Evolutionary conservation across 1,284 basidiomycete species (phyloP).

Genomic region (Stygiomarasmius scandens): DNA sequence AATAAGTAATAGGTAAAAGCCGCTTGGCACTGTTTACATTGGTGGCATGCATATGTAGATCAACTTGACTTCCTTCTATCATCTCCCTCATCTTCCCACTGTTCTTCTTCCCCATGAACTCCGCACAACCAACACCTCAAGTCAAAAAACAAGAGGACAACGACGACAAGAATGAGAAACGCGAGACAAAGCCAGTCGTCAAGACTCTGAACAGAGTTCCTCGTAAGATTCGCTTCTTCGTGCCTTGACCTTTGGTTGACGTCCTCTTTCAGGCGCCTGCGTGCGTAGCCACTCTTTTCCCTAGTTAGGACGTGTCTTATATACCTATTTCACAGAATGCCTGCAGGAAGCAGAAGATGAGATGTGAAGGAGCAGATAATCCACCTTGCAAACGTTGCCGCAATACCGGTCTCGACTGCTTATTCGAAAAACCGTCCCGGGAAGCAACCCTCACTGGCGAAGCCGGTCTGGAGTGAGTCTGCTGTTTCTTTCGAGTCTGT

Average conservation of each 20-base stretch:
- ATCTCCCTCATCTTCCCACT: slow-evolving; percentile 3
- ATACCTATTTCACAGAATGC: slow-evolving; percentile 59
- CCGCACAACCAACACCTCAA: background rate
- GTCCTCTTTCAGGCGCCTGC: slow-evolving; percentile 63
- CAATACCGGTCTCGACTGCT: slow-evolving; percentile 81
- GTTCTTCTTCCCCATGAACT: slow-evolving; percentile 13
- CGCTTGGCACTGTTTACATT: slow-evolving; percentile 9
- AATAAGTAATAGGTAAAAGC: background rate
- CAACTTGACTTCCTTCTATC: slow-evolving; percentile 5
- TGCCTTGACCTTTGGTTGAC: slow-evolving; percentile 21
- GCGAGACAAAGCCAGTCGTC: slow-evolving; percentile 65
- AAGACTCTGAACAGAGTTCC: slow-evolving; percentile 83
- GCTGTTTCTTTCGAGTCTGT: slow-evolving; percentile 7
- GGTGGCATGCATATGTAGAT: slow-evolving; percentile 5
- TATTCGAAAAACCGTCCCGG: slow-evolving; percentile 87
- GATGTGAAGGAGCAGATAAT: slow-evolving; percentile 88
- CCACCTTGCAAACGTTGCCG: slow-evolving; percentile 90
- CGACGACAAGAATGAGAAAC: slow-evolving; percentile 49
- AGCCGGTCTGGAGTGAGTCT: slow-evolving; percentile 82
- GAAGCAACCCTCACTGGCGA: slow-evolving; percentile 84
- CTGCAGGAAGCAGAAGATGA: slow-evolving; percentile 86
- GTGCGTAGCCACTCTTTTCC: slow-evolving; percentile 45
- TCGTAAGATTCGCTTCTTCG: slow-evolving; percentile 52
- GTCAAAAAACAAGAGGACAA: slow-evolving; percentile 42
- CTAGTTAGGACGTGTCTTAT: slow-evolving; percentile 16